These are phyloP conservation scores for Paratinospora sagittata DNA, from an alignment of 164 flowering plant genomes.

Conservation along the genomic window DNA sequence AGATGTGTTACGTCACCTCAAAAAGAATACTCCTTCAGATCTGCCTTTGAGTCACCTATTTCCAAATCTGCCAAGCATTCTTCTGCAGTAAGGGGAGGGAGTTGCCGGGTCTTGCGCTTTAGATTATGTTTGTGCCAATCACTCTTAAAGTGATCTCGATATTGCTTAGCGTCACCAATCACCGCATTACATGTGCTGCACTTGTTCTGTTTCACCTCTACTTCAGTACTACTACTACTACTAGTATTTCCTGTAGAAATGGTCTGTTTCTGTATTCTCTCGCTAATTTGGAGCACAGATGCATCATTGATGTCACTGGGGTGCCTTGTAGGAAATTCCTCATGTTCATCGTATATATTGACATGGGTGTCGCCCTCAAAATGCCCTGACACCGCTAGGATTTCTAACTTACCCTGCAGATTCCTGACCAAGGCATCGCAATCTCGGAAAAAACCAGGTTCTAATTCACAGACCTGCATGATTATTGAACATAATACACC, in stretches of 20 bases:
- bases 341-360: slow-evolving; percentile 62
- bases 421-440: slow-evolving; percentile 64
- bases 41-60: slow-evolving; percentile 45
- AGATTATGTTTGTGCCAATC: slow-evolving; percentile 98
- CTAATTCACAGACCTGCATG: slow-evolving; percentile 79
- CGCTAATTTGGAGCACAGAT: slow-evolving; percentile 33
- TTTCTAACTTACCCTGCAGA: slow-evolving; percentile 73
- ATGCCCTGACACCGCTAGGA: slow-evolving; percentile 80
- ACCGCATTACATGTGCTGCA: slow-evolving; percentile 82
- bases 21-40: slow-evolving; percentile 87
- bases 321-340: slow-evolving; percentile 26
- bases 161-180: slow-evolving; percentile 71
- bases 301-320: slow-evolving; percentile 30
- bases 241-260: slow-evolving; percentile 28
- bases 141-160: slow-evolving; percentile 84
- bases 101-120: slow-evolving; percentile 75
- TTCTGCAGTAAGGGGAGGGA: slow-evolving; percentile 77
- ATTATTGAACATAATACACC: not conserved
- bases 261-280: slow-evolving; percentile 52
- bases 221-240: slow-evolving; percentile 19
- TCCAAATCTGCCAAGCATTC: slow-evolving; percentile 76
- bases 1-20: slow-evolving; percentile 24
- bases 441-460: slow-evolving; percentile 68
- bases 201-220: slow-evolving; percentile 56
- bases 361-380: slow-evolving; percentile 62